Base-by-base conservation (phyloP, 129 eudicot species). In the Tagetes erecta region DNA sequence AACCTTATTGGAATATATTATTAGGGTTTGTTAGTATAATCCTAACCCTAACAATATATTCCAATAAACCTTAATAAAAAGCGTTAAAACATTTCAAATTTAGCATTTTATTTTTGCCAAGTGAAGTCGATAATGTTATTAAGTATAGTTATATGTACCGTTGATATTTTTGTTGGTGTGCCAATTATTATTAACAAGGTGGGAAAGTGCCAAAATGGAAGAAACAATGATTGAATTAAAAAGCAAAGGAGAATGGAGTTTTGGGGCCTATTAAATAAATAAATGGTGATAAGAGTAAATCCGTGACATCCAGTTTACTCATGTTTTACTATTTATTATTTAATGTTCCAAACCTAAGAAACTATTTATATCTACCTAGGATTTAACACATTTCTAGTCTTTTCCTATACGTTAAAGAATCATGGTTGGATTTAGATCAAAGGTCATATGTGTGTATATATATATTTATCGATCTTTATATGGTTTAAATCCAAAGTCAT, bases 211-310 rank as follows among this genome's bases (percentile, higher is more conserved):
- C 64, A 33, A 58, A 57, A 33, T 33, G 39, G 39, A 20, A 20
- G 31, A 13, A 58, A 3, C 27, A 58, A 10, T 58, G 6, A 33
- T 58, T 33, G 64, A 34, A 33, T 1, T 57, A 8, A 31, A 58
- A 58, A 58, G 39, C n/a, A 58, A 39, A 58, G 40, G 64, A 58
- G 14, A 33, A 33, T 9, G 39, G 64, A 9, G 64, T 58, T 58
- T 58, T 58, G 64, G 64, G 64, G 64, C 64, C 64, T 58, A 58
- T 58, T 58, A 9, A 58, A 39, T 8, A 58, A 38, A 58, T 8
- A 2, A 6, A 30, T 8, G 3, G 55, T 20, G 55, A 20, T 11
- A 50, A 50, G 27, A 12, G 20, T 6, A 47, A 47, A 47, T 47
- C 14, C 3, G n/a, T 47, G 4, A 10, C 13, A 44, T 44, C 6